phyloP scores from a whole-genome alignment of 2,329 filamentous ascomycete species.

The Alternaria metachromatica region DNA sequence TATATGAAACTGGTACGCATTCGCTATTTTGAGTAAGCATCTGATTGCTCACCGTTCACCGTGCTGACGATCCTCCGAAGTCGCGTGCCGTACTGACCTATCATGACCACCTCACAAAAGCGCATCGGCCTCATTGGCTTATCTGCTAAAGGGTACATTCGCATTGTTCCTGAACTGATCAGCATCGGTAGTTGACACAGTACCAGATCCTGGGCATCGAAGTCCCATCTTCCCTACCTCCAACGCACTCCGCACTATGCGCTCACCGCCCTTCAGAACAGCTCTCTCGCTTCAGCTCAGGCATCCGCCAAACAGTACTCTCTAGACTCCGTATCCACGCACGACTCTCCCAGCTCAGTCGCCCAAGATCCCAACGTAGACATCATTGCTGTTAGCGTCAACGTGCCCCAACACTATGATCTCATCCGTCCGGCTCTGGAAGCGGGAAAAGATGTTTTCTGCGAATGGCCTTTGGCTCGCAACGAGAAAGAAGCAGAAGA shows the following conservation, averaged over 20 bases:
- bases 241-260: constrained; percentile 49
- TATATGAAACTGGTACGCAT: not conserved
- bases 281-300: constrained; percentile 37
- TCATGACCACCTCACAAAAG: constrained; percentile 15
- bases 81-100: not conserved
- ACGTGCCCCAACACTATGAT: constrained; percentile 53
- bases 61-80: not conserved
- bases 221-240: constrained; percentile 50
- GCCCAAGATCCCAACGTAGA: constrained; percentile 57
- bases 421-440: constrained; percentile 53
- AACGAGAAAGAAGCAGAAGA: constrained; percentile 53
- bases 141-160: constrained; percentile 37
- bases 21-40: not conserved
- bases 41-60: not conserved
- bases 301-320: constrained; percentile 51
- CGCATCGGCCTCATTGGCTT: constrained; percentile 43
- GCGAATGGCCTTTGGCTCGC: constrained; percentile 59
- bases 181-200: not conserved
- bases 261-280: constrained; percentile 60
- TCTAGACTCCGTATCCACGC: constrained; percentile 50
- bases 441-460: constrained; percentile 53
- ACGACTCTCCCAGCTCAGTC: constrained; percentile 53
- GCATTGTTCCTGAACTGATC: not conserved
- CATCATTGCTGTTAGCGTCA: constrained; percentile 55
- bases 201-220: constrained; percentile 45